phyloP scores from a whole-genome alignment of 805 yeast genomes.

The Starmerella apis region DNA sequence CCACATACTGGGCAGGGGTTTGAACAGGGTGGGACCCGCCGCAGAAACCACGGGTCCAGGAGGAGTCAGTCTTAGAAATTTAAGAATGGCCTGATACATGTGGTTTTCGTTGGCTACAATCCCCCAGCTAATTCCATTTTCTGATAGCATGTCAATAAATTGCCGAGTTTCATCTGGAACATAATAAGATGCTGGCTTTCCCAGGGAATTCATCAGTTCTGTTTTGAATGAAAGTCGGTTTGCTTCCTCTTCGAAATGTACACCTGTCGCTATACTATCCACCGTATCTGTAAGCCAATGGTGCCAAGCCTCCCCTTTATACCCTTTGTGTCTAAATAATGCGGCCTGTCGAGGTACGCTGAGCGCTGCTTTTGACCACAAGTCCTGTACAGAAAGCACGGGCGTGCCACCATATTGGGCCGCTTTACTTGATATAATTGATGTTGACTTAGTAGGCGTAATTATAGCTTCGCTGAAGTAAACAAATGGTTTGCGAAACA shows the following conservation, averaged over 20 bases:
- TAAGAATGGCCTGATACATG: slow-evolving; percentile 20
- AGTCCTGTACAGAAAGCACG: not conserved
- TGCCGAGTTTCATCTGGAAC: slow-evolving; percentile 17
- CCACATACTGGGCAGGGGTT: slow-evolving; percentile 27
- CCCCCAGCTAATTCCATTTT: slow-evolving; percentile 26
- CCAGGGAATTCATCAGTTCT: slow-evolving; percentile 7
- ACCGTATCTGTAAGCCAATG: slow-evolving; percentile 15
- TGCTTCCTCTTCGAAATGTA: not conserved
- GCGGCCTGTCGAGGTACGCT: slow-evolving; percentile 21
- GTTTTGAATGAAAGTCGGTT: slow-evolving; percentile 5
- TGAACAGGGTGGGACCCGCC: slow-evolving; percentile 18
- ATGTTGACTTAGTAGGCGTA: slow-evolving; percentile 13
- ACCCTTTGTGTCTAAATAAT: slow-evolving; percentile 10
- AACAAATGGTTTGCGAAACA: slow-evolving; percentile 21
- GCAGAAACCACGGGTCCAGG: slow-evolving; percentile 13
- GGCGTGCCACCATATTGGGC: slow-evolving; percentile 4
- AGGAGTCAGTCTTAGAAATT: slow-evolving; percentile 15
- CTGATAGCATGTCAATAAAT: slow-evolving; percentile 15
- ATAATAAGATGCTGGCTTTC: slow-evolving; percentile 17
- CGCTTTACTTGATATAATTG: slow-evolving; percentile 5
- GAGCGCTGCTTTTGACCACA: slow-evolving; percentile 21
- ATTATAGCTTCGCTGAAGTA: slow-evolving; percentile 24
- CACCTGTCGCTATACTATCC: slow-evolving; percentile 11
- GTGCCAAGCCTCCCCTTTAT: slow-evolving; percentile 16
- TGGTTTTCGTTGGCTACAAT: slow-evolving; percentile 27